phyloP scores from a whole-genome alignment of 164 flowering plant genomes.

The Kalanchoe fedtschenkoi region DNA sequence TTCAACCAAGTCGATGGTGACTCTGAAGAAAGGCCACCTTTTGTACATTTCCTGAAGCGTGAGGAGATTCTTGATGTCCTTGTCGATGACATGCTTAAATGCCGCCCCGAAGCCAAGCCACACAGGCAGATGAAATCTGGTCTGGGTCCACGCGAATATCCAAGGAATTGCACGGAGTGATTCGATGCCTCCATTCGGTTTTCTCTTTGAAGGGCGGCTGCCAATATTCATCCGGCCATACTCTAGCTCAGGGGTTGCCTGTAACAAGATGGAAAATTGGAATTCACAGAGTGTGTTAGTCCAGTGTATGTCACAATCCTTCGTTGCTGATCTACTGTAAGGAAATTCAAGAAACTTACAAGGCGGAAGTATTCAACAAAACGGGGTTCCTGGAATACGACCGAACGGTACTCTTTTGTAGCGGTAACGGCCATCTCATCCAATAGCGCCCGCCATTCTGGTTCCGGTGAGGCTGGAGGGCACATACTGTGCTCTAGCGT shows the following conservation, averaged over 20 bases:
- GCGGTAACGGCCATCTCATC: conserved; percentile 82
- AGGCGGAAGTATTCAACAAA: conserved; percentile 93
- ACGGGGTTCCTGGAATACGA: conserved; percentile 84
- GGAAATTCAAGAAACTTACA: conserved; percentile 38
- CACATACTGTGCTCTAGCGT: conserved; percentile 96
- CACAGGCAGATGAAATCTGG: conserved; percentile 90
- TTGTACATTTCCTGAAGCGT: conserved; percentile 87
- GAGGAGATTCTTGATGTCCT: conserved; percentile 62
- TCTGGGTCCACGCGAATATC: conserved; percentile 99
- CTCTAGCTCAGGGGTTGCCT: conserved; percentile 97
- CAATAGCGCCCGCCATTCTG: conserved; percentile 93
- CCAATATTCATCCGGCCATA: conserved; percentile 98
- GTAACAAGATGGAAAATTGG: conserved; percentile 9
- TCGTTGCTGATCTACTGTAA: too few species aligned
- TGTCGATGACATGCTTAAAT: conserved; percentile 55
- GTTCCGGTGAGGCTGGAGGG: conserved; percentile 85
- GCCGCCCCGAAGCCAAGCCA: conserved; percentile 98
- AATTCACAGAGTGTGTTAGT: background rate
- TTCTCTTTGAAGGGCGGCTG: conserved; percentile 90
- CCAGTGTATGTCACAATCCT: too few species aligned
- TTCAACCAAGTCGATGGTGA: conserved; percentile 83
- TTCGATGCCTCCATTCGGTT: conserved; percentile 96
- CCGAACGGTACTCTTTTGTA: conserved; percentile 69
- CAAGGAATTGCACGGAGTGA: conserved; percentile 96
- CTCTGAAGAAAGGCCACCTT: conserved; percentile 93